Conservation (phyloP, 768 basidiomycete genomes). For the Erythrobasidium yunnanense region DNA sequence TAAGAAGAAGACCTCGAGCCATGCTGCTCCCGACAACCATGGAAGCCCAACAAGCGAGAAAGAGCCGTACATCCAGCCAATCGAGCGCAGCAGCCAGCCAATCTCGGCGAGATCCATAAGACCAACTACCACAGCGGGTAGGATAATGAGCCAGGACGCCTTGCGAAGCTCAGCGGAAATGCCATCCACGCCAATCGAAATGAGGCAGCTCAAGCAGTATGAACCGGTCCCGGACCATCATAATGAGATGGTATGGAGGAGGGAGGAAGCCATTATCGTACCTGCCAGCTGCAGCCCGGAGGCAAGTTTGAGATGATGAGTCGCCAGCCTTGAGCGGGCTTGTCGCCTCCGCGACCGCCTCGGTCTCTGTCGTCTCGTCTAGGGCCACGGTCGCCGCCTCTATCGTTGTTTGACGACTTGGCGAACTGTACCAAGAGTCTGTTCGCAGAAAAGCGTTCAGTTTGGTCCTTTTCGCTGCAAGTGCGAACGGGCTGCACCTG, state of each 20-base stretch:
- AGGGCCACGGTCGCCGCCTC: conserved; percentile 45
- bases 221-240: no score
- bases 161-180: no score
- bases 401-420: conserved; percentile 51
- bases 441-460: conserved; percentile 13
- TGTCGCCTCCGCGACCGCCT: conserved; percentile 43
- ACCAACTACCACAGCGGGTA: no score
- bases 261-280: conserved; percentile 49
- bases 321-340: conserved; percentile 45
- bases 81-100: no score
- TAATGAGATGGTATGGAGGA: conserved; percentile 31
- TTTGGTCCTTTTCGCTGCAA: background rate
- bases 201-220: no score
- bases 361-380: conserved; percentile 42
- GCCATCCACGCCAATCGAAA: no score
- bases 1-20: no score
- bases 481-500: conserved; percentile 47
- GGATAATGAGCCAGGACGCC: no score
- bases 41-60: no score
- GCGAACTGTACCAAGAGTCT: conserved; percentile 95
- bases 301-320: conserved; percentile 79
- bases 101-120: no score
- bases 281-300: conserved; percentile 97
- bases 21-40: no score
- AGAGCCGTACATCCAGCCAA: no score